A percentile compares a stretch with the other conserved stretches of the same genome.
These are phyloP conservation scores for Camelina laxa DNA, from an alignment of 345 rosid genomes.

Conservation along the genomic window DNA sequence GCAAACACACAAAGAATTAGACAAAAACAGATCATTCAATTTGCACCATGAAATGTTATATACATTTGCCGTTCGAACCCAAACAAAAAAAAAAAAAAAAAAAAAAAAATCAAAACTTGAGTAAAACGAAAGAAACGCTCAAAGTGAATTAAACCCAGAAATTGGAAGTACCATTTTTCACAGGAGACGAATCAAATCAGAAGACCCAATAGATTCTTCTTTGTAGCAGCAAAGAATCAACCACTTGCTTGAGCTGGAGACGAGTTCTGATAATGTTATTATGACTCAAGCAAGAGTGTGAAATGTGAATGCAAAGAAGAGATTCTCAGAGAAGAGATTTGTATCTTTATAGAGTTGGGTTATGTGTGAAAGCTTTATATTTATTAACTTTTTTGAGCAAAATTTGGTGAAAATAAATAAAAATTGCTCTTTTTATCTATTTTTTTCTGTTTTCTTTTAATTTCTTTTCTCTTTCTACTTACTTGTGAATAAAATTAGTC, in stretches of 20 bases:
- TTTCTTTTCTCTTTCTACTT: slow-evolving; percentile 31
- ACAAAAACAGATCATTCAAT: slow-evolving; percentile 6
- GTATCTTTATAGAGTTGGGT: slow-evolving; percentile 29
- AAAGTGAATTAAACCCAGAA: slow-evolving; percentile 21
- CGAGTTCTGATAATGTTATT: background rate
- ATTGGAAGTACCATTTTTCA: slow-evolving; percentile 33
- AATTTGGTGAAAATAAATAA: slow-evolving; percentile 35
- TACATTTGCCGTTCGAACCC: slow-evolving; percentile 23
- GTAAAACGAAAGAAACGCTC: slow-evolving; percentile 13
- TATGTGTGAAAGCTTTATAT: slow-evolving; percentile 49
- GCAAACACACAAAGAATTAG: background rate
- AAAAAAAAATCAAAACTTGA: slow-evolving; percentile 24
- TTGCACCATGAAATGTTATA: background rate
- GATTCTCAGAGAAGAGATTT: slow-evolving; percentile 9
- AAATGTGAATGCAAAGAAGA: slow-evolving; percentile 23
- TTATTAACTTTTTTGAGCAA: slow-evolving; percentile 43
- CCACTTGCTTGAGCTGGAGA: slow-evolving; percentile 42
- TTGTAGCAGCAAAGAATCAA: slow-evolving; percentile 40
- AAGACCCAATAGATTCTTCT: slow-evolving; percentile 28
- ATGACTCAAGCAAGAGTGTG: slow-evolving; percentile 16
- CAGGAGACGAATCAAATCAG: slow-evolving; percentile 33
- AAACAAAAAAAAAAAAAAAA: background rate
- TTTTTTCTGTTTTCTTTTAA: slow-evolving; percentile 32
- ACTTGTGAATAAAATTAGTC: slow-evolving; percentile 28
- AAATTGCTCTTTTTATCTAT: slow-evolving; percentile 41